Conservation (phyloP, 2,329 filamentous ascomycete genomes). For the Fusarium scirpi region DNA sequence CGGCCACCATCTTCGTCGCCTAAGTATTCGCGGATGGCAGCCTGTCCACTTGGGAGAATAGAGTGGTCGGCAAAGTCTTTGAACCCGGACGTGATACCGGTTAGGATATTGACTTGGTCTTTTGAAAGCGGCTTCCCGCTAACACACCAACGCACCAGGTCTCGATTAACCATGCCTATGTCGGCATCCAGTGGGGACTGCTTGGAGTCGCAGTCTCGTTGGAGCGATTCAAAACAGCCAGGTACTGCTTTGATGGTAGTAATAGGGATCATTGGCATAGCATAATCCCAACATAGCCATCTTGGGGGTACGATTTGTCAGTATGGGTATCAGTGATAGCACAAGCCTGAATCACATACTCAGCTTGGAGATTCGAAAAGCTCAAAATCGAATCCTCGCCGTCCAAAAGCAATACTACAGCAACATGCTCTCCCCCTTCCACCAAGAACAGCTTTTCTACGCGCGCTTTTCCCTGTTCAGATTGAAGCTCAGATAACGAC, state of each 20-base stretch:
- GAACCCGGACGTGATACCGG: slow-evolving; percentile 46
- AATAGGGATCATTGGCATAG: slow-evolving; percentile 59
- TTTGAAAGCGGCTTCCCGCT: slow-evolving; percentile 45
- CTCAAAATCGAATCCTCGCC: slow-evolving; percentile 48
- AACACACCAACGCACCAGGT: slow-evolving; percentile 45
- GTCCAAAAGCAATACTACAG: slow-evolving; percentile 60
- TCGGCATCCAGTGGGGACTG: not conserved
- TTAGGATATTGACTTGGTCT: slow-evolving; percentile 46
- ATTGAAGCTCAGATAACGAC: slow-evolving; percentile 52
- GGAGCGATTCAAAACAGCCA: slow-evolving; percentile 55
- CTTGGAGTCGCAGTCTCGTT: slow-evolving; percentile 40
- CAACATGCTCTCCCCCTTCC: slow-evolving; percentile 55
- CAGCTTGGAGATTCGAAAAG: slow-evolving; percentile 58
- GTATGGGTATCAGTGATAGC: not conserved
- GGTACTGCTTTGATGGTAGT: slow-evolving; percentile 52
- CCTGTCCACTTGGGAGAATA: slow-evolving; percentile 32
- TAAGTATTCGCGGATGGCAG: slow-evolving; percentile 45
- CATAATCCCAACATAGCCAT: slow-evolving; percentile 48
- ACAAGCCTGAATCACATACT: slow-evolving; percentile 49
- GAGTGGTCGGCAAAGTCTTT: slow-evolving; percentile 44
- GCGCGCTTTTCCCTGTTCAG: slow-evolving; percentile 47
- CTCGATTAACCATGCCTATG: slow-evolving; percentile 1
- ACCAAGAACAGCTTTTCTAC: slow-evolving; percentile 57
- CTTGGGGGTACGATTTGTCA: slow-evolving; percentile 40
- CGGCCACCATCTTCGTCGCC: slow-evolving; percentile 48